A percentile compares a stretch with the other conserved stretches of the same genome.
These are phyloP conservation scores for Lyophyllum atratum DNA, from an alignment of 768 basidiomycete species.

Conservation along the genomic window DNA sequence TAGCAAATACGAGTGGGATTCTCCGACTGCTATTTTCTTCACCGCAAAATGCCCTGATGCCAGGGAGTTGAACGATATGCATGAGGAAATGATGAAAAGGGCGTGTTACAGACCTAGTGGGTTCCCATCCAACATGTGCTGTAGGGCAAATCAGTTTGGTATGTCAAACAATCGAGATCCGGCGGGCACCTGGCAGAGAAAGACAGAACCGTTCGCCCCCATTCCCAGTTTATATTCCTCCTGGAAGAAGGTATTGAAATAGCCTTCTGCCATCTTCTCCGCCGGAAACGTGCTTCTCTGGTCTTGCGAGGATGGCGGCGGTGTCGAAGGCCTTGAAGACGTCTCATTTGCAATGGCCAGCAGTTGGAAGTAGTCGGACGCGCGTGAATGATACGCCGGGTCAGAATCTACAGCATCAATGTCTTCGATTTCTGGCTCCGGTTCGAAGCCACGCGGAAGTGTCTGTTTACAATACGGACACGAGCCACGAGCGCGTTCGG, in stretches of 20 bases:
- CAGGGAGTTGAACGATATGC: not conserved
- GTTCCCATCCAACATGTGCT: slow-evolving; percentile 69
- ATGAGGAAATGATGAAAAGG: slow-evolving; percentile 1
- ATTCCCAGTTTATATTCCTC: slow-evolving; percentile 90
- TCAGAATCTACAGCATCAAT: slow-evolving; percentile 36
- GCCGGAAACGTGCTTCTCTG: slow-evolving; percentile 52
- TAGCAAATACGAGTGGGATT: slow-evolving; percentile 83
- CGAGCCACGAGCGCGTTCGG: slow-evolving; percentile 24
- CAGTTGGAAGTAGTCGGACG: slow-evolving; percentile 80
- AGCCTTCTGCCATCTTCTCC: slow-evolving; percentile 86
- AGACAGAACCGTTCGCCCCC: slow-evolving; percentile 94
- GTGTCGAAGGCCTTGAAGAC: slow-evolving; percentile 53
- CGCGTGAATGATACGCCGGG: slow-evolving; percentile 53
- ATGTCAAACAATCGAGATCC: not conserved
- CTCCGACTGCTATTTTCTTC: slow-evolving; percentile 95
- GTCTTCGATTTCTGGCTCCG: slow-evolving; percentile 18
- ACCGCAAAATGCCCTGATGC: slow-evolving; percentile 81
- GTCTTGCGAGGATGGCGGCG: slow-evolving; percentile 31
- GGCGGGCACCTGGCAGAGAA: slow-evolving; percentile 72
- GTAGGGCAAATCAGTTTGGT: not conserved
- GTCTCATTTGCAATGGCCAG: slow-evolving; percentile 73
- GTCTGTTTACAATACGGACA: slow-evolving; percentile 81
- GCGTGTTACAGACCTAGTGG: slow-evolving; percentile 57
- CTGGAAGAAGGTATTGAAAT: slow-evolving; percentile 90
- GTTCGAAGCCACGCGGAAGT: slow-evolving; percentile 47